Percentiles rank a stretch among this genome's conserved stretches.
These are phyloP conservation scores for Mycena floridula DNA, from an alignment of 768 basidiomycete species.

Conservation along the genomic window DNA sequence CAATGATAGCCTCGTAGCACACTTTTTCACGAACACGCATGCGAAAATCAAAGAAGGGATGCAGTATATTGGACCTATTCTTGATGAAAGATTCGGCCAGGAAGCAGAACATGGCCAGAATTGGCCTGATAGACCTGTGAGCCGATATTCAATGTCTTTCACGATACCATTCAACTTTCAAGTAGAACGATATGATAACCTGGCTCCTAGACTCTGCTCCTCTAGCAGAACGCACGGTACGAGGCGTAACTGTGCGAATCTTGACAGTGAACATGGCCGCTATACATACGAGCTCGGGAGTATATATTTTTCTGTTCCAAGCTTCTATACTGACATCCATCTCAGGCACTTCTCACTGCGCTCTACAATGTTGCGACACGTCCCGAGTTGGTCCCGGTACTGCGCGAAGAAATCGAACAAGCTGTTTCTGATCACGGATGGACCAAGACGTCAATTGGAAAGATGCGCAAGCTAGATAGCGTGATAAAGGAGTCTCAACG, in stretches of 20 bases:
- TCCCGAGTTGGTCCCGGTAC: constrained; percentile 22
- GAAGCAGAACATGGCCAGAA: constrained; percentile 17
- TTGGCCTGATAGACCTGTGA: constrained; percentile 26
- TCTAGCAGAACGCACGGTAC: constrained; percentile 6
- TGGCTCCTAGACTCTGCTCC: constrained; percentile 26
- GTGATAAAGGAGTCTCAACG: constrained; percentile 31
- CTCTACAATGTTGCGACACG: constrained; percentile 25
- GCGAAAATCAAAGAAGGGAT: neutral
- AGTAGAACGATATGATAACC: constrained; percentile 27
- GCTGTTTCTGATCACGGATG: constrained; percentile 22
- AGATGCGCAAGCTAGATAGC: constrained; percentile 31
- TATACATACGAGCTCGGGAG: constrained; percentile 24
- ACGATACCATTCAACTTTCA: constrained; percentile 7
- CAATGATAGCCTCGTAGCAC: too few species aligned
- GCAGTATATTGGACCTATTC: constrained; percentile 18
- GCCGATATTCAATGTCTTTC: constrained; percentile 11
- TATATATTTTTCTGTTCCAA: constrained; percentile 15
- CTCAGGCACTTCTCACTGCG: constrained; percentile 22
- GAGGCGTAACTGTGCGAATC: constrained; percentile 11
- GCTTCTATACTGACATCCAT: constrained; percentile 11
- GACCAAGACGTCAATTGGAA: constrained; percentile 17
- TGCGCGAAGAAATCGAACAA: constrained; percentile 31
- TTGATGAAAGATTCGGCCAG: constrained; percentile 21
- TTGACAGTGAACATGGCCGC: constrained; percentile 26
- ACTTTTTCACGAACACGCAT: neutral